Conservation (phyloP, 176 grass and related monocot species). For the Aegilops bicornis region DNA sequence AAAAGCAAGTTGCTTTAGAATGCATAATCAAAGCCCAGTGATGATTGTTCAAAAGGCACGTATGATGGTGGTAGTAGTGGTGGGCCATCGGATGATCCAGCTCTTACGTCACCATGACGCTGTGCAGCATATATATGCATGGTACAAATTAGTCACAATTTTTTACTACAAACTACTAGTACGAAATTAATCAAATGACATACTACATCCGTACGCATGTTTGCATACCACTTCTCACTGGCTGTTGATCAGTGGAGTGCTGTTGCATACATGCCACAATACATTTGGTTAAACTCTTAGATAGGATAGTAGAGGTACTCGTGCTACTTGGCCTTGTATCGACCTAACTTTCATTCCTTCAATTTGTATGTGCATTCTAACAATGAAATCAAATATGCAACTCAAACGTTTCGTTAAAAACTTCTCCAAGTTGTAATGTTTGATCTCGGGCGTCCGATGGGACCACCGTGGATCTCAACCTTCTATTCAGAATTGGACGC, state of each 20-base stretch:
- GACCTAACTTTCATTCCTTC: neutral
- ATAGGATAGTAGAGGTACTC: neutral
- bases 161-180: too few species aligned
- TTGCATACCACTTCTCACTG: neutral
- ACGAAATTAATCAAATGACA: neutral
- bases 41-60: constrained; percentile 24
- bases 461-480: neutral
- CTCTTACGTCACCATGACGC: constrained; percentile 8
- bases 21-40: constrained; percentile 30
- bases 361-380: constrained; percentile 20
- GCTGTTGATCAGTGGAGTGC: neutral
- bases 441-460: constrained; percentile 21
- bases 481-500: neutral
- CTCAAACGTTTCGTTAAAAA: neutral
- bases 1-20: constrained; percentile 38
- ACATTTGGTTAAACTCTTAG: neutral
- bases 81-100: constrained; percentile 37
- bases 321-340: neutral
- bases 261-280: neutral
- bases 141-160: neutral
- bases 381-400: neutral
- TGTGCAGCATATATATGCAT: neutral
- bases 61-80: constrained; percentile 27
- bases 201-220: neutral
- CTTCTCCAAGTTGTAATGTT: neutral